phyloP scores from a whole-genome alignment of 1,284 basidiomycete species.

The Limonomyces culmigenus region DNA sequence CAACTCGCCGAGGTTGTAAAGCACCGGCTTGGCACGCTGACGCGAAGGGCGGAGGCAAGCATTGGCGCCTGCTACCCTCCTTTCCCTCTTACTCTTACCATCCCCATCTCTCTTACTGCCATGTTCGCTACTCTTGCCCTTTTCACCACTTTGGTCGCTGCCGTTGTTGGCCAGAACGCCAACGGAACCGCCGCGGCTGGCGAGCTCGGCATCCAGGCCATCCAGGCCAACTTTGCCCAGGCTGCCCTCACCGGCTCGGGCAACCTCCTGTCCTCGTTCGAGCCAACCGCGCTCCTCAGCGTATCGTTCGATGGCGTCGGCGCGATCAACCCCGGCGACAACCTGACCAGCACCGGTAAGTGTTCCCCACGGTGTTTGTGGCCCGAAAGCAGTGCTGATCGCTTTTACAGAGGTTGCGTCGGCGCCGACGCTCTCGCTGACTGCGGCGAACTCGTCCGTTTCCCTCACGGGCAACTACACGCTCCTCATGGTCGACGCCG shows the following conservation, averaged over 20 bases:
- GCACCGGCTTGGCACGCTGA: no score
- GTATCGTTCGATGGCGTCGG: conserved; percentile 34
- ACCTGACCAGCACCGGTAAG: conserved; percentile 37
- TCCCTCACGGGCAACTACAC: conserved; percentile 33
- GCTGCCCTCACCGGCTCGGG: conserved; percentile 36
- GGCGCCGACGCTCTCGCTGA: conserved; percentile 30
- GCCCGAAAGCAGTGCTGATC: conserved; percentile 9
- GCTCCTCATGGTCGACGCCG: conserved; percentile 58
- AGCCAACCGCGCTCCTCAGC: conserved; percentile 34
- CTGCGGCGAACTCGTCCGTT: conserved; percentile 27
- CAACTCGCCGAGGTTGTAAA: no score
- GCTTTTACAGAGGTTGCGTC: conserved; percentile 28
- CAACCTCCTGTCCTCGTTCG: conserved; percentile 33
- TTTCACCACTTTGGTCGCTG: conserved; percentile 20
- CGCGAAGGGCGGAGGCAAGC: no score
- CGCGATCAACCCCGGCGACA: conserved; percentile 36
- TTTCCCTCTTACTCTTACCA: conserved; percentile 11
- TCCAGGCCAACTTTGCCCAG: conserved; percentile 42
- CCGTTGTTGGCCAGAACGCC: conserved; percentile 24
- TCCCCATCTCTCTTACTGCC: conserved; percentile 6
- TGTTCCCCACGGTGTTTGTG: conserved; percentile 6
- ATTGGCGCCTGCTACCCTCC: conserved; percentile 4
- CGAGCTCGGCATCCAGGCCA: conserved; percentile 27
- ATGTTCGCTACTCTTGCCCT: conserved; percentile 16
- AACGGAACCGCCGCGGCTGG: conserved; percentile 15